These are phyloP conservation scores for Metschnikowia aberdeeniae DNA, from an alignment of 805 yeast genomes.

Conservation along the genomic window DNA sequence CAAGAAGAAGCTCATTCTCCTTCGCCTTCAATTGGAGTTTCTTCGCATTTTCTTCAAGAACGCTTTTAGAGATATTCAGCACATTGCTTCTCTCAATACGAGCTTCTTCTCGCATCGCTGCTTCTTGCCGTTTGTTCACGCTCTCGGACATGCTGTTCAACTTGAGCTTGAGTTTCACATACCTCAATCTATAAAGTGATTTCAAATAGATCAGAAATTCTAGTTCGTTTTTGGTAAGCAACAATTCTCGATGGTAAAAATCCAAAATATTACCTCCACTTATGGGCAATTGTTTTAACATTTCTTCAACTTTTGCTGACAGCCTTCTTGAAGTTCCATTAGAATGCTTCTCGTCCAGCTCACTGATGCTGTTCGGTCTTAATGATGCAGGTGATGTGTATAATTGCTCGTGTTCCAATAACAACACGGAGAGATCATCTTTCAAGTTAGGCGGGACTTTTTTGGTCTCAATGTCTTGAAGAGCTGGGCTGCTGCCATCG, in stretches of 20 bases:
- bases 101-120: conserved; percentile 8
- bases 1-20: not conserved
- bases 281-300: not conserved
- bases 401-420: conserved; percentile 33
- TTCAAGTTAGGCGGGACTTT: not conserved
- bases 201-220: conserved; percentile 56
- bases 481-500: conserved; percentile 5
- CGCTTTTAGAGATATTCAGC: conserved; percentile 8
- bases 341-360: not conserved
- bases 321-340: not conserved
- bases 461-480: not conserved
- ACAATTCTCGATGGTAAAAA: conserved; percentile 54
- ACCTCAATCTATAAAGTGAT: conserved; percentile 28
- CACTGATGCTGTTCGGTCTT: not conserved
- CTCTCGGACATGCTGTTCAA: conserved; percentile 8
- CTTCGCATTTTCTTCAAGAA: conserved; percentile 9
- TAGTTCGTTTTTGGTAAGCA: conserved; percentile 55
- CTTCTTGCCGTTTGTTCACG: not conserved
- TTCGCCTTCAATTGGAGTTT: conserved; percentile 3
- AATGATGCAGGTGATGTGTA: conserved; percentile 12
- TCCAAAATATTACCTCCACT: conserved; percentile 27
- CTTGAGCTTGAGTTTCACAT: conserved; percentile 13
- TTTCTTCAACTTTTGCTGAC: not conserved
- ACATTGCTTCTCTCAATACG: conserved; percentile 10
- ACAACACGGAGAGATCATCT: conserved; percentile 19